Percentiles rank a stretch among this genome's conserved stretches.
Conservation (phyloP, 148 eudicot species). For the Chenopodium quinoa region DNA sequence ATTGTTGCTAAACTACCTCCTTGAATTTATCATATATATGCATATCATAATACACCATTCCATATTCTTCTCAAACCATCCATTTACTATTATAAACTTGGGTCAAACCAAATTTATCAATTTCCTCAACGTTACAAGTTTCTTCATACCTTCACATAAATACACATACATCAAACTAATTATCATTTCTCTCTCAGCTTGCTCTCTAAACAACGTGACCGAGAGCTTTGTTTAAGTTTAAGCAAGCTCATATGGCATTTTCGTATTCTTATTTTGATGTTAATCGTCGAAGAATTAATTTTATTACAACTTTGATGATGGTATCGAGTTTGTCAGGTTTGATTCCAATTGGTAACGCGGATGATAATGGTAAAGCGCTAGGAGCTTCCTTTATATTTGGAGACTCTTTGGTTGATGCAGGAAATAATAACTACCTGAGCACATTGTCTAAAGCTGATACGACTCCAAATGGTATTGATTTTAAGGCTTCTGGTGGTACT, state of each 20-base stretch:
- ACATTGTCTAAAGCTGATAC: slow-evolving; percentile 73
- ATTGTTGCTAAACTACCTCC: slow-evolving; percentile 47
- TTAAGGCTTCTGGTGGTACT: slow-evolving; percentile 65
- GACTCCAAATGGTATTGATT: slow-evolving; percentile 86
- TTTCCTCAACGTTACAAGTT: slow-evolving; percentile 14
- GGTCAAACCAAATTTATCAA: slow-evolving; percentile 25
- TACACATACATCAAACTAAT: not conserved
- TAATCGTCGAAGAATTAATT: not conserved
- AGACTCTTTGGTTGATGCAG: slow-evolving; percentile 91
- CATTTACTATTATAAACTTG: not conserved
- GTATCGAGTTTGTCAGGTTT: slow-evolving; percentile 7
- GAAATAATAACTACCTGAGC: slow-evolving; percentile 72
- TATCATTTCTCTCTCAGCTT: not conserved
- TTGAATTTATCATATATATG: slow-evolving; percentile 17
- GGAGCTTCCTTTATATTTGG: slow-evolving; percentile 92
- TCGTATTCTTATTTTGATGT: not conserved
- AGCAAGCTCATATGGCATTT: slow-evolving; percentile 11
- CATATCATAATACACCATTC: not conserved
- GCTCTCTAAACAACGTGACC: too few relatives aligned
- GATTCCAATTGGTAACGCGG: not conserved
- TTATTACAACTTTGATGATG: slow-evolving; percentile 14
- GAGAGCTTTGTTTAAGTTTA: not conserved
- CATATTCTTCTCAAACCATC: slow-evolving; percentile 20
- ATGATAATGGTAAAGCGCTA: slow-evolving; percentile 28
- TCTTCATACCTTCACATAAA: not conserved